Conservation (phyloP, 1,139 yeast genomes). For the Lodderomyces metapsilosis region DNA sequence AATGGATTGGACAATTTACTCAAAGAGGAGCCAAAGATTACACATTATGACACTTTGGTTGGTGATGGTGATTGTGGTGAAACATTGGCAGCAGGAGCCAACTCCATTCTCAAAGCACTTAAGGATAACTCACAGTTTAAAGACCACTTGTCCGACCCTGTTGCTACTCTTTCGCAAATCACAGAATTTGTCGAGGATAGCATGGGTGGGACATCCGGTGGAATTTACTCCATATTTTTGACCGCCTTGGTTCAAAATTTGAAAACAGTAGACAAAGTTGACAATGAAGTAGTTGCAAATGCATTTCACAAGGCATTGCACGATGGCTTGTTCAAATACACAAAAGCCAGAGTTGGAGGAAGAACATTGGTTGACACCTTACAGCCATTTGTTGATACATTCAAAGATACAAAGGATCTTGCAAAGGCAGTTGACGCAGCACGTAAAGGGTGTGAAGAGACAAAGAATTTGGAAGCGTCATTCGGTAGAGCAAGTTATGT, state of each 20-base stretch:
- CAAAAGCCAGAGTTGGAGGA: conserved; percentile 88
- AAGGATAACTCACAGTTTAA: conserved; percentile 34
- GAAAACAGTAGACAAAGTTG: conserved; percentile 29
- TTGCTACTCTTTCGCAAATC: conserved; percentile 44
- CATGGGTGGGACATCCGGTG: conserved; percentile 98
- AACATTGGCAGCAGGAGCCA: conserved; percentile 79
- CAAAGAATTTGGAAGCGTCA: conserved; percentile 74
- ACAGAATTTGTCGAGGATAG: conserved; percentile 81
- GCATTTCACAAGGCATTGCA: conserved; percentile 38
- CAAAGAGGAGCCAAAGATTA: conserved; percentile 73
- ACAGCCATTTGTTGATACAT: conserved; percentile 76
- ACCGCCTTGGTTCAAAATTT: conserved; percentile 40
- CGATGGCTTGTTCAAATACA: conserved; percentile 61
- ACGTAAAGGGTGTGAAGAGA: conserved; percentile 68
- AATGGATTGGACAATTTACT: conserved; percentile 51
- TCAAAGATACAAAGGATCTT: conserved; percentile 50
- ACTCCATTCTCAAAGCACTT: conserved; percentile 60
- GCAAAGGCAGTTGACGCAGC: conserved; percentile 67
- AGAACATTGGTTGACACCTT: conserved; percentile 86
- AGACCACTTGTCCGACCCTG: conserved; percentile 34
- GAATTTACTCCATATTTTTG: conserved; percentile 80
- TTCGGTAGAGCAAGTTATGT: conserved; percentile 95
- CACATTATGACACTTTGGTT: conserved; percentile 81
- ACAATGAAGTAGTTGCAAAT: conserved; percentile 29
- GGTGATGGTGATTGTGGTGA: conserved; percentile 99